phyloP scores from a whole-genome alignment of 2,329 filamentous ascomycete genomes.

The Fusarium albosuccineum region DNA sequence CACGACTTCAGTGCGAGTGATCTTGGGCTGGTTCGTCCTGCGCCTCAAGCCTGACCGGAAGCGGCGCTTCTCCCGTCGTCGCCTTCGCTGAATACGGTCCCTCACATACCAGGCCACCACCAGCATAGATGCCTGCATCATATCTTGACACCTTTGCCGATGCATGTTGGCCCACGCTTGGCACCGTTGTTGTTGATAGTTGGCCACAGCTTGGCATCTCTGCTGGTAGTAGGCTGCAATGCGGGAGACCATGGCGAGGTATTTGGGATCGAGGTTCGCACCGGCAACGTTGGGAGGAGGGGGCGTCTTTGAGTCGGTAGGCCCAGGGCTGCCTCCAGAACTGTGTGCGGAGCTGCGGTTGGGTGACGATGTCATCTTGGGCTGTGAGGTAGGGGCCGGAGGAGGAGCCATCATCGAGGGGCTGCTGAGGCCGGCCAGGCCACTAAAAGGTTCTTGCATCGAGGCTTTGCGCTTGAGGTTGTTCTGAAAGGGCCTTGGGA shows the following conservation, averaged over 20 bases:
- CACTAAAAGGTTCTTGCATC: conserved; percentile 41
- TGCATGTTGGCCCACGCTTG: conserved; percentile 62
- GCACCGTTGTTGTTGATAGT: conserved; percentile 62
- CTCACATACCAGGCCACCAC: conserved; percentile 65
- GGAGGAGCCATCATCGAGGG: conserved; percentile 43
- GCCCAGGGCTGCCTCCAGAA: conserved; percentile 33
- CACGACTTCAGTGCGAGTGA: conserved; percentile 56
- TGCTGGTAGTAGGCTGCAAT: conserved; percentile 64
- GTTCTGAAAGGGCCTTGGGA: conserved; percentile 46
- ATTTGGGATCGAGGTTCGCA: conserved; percentile 55
- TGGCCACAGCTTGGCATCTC: conserved; percentile 60
- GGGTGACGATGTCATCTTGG: conserved; percentile 39
- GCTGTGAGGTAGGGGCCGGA: conserved; percentile 43
- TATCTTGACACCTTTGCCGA: conserved; percentile 62
- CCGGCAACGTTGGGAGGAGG: conserved; percentile 40
- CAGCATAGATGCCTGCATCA: conserved; percentile 63
- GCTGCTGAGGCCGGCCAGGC: conserved; percentile 33
- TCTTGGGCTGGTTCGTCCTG: conserved; percentile 50
- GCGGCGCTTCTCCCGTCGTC: conserved; percentile 55
- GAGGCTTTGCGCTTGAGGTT: conserved; percentile 46
- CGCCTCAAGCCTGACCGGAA: conserved; percentile 57
- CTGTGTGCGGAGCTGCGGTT: conserved; percentile 30
- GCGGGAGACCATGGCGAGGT: conserved; percentile 60
- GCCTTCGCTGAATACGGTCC: conserved; percentile 60
- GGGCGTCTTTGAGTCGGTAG: conserved; percentile 39